These are phyloP conservation scores for Friedmanniomyces endolithicus DNA, from an alignment of 495 filamentous ascomycete genomes.

Conservation along the genomic window DNA sequence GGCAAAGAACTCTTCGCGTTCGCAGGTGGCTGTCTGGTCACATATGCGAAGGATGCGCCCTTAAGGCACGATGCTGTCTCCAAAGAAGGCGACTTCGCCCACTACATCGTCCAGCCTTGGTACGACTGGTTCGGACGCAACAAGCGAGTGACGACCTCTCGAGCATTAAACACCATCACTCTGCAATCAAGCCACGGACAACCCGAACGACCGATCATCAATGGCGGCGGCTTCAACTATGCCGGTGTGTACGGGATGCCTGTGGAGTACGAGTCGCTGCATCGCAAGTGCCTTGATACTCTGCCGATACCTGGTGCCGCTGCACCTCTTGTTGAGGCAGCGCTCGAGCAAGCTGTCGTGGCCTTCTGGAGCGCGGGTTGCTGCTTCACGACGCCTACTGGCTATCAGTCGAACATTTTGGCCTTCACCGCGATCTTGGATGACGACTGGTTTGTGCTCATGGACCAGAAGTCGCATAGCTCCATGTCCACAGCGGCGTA, in stretches of 20 bases:
- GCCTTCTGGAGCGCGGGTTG: not conserved
- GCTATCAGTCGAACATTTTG: constrained; percentile 1
- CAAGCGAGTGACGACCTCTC: not conserved
- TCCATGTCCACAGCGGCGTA: not conserved
- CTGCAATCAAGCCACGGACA: not conserved
- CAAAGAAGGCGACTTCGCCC: not conserved
- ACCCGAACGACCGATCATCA: not conserved
- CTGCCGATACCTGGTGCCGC: not conserved
- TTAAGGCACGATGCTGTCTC: not conserved
- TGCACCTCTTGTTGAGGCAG: not conserved
- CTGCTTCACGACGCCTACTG: constrained; percentile 3
- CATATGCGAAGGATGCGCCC: not conserved
- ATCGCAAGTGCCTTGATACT: not conserved
- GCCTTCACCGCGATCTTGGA: not conserved
- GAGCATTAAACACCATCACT: not conserved
- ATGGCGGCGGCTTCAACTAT: not conserved
- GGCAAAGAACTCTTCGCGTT: not conserved
- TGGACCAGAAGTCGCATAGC: constrained; percentile 1
- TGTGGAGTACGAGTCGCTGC: not conserved
- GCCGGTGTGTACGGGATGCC: not conserved
- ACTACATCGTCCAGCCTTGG: not conserved
- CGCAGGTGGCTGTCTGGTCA: not conserved
- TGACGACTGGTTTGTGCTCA: not conserved
- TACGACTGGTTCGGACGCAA: constrained; percentile 1
- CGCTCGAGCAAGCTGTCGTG: not conserved